Evolutionary conservation across 1,139 yeast genomes (phyloP).

Genomic region (Geotrichum macrosporum): DNA sequence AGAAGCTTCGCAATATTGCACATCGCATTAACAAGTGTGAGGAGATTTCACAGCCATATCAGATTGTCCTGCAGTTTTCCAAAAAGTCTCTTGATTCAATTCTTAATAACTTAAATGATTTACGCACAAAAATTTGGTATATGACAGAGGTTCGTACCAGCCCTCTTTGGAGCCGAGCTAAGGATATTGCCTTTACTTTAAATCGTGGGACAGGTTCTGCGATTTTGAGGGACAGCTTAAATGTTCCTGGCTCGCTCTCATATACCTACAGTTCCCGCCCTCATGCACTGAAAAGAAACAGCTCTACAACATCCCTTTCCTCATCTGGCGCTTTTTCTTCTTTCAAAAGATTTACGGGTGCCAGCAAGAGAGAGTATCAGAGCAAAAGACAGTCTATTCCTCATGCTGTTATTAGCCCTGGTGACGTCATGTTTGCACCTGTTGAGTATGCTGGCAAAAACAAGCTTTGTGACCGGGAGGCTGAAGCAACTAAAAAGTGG

Average conservation of each 20-base stretch:
- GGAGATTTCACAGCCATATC: slow-evolving; percentile 26
- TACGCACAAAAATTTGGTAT: slow-evolving; percentile 37
- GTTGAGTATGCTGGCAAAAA: slow-evolving; percentile 33
- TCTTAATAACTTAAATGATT: slow-evolving; percentile 23
- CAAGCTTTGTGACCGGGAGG: slow-evolving; percentile 39
- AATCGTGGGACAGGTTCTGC: slow-evolving; percentile 12
- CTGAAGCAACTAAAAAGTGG: slow-evolving; percentile 36
- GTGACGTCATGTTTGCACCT: slow-evolving; percentile 35
- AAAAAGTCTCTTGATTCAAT: slow-evolving; percentile 23
- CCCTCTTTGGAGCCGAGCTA: slow-evolving; percentile 33
- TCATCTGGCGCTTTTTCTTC: slow-evolving; percentile 26
- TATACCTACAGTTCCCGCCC: background rate
- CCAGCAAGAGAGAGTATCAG: slow-evolving; percentile 28
- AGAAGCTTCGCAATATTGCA: slow-evolving; percentile 21
- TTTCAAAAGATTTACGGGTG: slow-evolving; percentile 30
- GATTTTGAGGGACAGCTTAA: background rate
- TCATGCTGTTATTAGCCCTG: slow-evolving; percentile 17
- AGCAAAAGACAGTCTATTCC: slow-evolving; percentile 34
- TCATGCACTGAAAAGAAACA: slow-evolving; percentile 17
- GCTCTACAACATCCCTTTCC: slow-evolving; percentile 18
- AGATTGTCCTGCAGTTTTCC: slow-evolving; percentile 25
- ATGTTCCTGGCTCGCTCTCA: slow-evolving; percentile 1
- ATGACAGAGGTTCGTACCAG: slow-evolving; percentile 34
- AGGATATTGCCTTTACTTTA: slow-evolving; percentile 31
- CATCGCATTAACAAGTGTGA: slow-evolving; percentile 26